These are phyloP conservation scores for Silene noctiflora DNA, from an alignment of 179 eudicot species.

Conservation along the genomic window DNA sequence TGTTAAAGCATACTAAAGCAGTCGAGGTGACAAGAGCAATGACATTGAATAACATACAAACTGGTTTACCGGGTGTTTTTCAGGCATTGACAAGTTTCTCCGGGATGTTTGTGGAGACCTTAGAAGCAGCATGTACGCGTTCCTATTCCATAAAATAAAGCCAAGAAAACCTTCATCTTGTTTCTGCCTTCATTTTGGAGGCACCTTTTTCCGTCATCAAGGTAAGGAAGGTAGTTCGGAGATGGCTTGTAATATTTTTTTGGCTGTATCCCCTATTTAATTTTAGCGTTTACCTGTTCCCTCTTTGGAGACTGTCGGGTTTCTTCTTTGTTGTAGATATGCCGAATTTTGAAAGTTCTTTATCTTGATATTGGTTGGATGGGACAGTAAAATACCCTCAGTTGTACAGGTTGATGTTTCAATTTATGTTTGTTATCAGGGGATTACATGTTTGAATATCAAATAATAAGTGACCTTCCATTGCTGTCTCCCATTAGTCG, in stretches of 20 bases:
- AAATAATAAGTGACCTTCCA: background rate
- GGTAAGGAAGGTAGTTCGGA: background rate
- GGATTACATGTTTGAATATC: background rate
- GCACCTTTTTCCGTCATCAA: constrained; percentile 22
- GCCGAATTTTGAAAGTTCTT: constrained; percentile 47
- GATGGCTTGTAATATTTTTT: constrained; percentile 12
- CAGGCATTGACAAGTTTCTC: constrained; percentile 95
- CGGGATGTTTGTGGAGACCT: constrained; percentile 57
- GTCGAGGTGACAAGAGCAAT: constrained; percentile 95
- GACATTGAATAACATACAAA: constrained; percentile 89
- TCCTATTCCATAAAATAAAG: constrained; percentile 68
- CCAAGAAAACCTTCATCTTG: background rate
- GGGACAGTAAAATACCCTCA: constrained; percentile 22
- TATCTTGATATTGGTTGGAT: constrained; percentile 20
- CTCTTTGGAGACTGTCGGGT: constrained; percentile 15
- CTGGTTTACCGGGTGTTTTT: constrained; percentile 92
- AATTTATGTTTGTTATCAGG: background rate
- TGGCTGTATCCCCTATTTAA: constrained; percentile 17
- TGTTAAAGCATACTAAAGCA: constrained; percentile 78
- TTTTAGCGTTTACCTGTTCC: background rate
- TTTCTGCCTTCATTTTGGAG: constrained; percentile 5
- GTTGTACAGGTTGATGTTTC: constrained; percentile 9
- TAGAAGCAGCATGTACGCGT: constrained; percentile 67
- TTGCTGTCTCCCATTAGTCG: background rate
- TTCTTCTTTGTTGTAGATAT: constrained; percentile 45